Percentiles rank a stretch among this genome's conserved stretches.
These are phyloP conservation scores for Wickerhamiella australiensis DNA, from an alignment of 805 yeast species.

Conservation along the genomic window DNA sequence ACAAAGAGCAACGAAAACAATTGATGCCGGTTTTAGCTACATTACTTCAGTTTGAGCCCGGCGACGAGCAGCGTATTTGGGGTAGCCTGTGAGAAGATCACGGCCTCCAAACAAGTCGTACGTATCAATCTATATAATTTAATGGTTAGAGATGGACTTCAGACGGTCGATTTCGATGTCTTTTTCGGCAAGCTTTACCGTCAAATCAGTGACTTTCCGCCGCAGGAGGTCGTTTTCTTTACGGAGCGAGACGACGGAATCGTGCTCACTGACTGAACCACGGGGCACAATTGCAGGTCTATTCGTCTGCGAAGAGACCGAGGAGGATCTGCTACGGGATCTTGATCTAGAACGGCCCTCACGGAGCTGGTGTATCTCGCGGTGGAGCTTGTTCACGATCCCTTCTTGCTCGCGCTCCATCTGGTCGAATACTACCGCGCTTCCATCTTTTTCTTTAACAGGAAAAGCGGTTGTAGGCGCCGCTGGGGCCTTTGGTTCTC, in stretches of 20 bases:
- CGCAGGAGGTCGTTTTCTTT: conserved; percentile 20
- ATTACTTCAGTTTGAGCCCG: conserved; percentile 51
- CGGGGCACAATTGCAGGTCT: conserved; percentile 20
- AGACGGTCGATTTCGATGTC: conserved; percentile 12
- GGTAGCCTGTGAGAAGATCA: background rate
- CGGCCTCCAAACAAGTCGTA: background rate
- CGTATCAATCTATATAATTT: background rate
- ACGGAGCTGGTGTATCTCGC: conserved; percentile 43
- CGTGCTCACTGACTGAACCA: conserved; percentile 12
- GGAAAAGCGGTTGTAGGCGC: conserved; percentile 1
- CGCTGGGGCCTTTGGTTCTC: conserved; percentile 4
- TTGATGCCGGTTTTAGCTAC: conserved; percentile 77
- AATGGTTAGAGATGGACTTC: background rate
- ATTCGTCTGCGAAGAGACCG: conserved; percentile 21
- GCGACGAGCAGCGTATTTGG: conserved; percentile 64
- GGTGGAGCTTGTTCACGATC: conserved; percentile 52
- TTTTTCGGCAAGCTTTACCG: conserved; percentile 15
- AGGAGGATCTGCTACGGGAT: conserved; percentile 24
- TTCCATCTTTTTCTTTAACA: conserved; percentile 6
- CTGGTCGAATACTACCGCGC: conserved; percentile 25
- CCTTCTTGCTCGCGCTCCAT: conserved; percentile 70
- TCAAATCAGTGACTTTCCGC: conserved; percentile 17
- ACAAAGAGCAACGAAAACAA: conserved; percentile 78
- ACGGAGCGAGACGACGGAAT: conserved; percentile 14
- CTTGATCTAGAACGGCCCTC: conserved; percentile 31